Conservation (phyloP, 768 basidiomycete species). For the Termitomyces sp. region DNA sequence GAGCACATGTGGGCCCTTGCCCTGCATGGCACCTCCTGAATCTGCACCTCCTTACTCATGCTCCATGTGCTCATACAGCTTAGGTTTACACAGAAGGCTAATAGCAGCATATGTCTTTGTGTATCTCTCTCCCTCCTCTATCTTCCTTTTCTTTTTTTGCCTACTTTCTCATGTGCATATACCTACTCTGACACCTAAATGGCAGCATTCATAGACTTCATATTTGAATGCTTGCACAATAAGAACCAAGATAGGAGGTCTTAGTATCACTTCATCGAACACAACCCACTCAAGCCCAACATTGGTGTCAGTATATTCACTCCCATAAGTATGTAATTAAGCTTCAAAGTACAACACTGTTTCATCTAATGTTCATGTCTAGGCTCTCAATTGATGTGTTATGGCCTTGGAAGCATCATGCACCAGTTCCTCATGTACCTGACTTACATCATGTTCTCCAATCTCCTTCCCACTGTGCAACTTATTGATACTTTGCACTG, state of each 20-base stretch:
- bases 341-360: background rate
- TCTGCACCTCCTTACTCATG: slow-evolving; percentile 95
- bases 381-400: slow-evolving; percentile 37
- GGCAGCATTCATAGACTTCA: slow-evolving; percentile 87
- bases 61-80: slow-evolving; percentile 91
- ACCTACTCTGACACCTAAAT: too few relatives aligned
- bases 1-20: too few relatives aligned
- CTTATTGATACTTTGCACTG: slow-evolving; percentile 41
- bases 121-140: background rate
- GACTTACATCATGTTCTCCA: slow-evolving; percentile 40
- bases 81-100: slow-evolving; percentile 91
- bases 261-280: background rate
- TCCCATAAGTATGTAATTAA: slow-evolving; percentile 3
- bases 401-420: slow-evolving; percentile 27
- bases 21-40: slow-evolving; percentile 84
- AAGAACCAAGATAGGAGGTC: slow-evolving; percentile 90
- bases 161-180: too few relatives aligned
- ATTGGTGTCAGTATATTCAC: slow-evolving; percentile 15
- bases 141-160: background rate
- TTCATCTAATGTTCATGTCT: background rate
- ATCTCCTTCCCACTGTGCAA: slow-evolving; percentile 36
- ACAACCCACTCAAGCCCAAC: slow-evolving; percentile 28
- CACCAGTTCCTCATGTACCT: slow-evolving; percentile 48
- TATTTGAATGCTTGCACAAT: slow-evolving; percentile 75
- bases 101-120: too few relatives aligned